Base-by-base conservation (phyloP, 306 rosid genomes). In the Medicago truncatula region DNA sequence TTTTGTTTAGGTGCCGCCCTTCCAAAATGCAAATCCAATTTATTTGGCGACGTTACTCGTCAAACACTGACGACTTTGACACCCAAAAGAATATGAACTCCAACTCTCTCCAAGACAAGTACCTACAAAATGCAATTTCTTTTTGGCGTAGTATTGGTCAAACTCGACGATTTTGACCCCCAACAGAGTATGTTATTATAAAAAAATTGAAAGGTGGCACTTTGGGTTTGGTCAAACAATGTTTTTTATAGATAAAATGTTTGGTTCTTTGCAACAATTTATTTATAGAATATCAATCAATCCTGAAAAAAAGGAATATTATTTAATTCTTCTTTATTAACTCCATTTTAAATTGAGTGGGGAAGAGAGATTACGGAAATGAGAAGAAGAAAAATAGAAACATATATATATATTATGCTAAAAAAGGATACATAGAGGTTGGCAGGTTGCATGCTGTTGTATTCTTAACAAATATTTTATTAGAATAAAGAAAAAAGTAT, bases 1-100 rank as follows among this genome's bases (percentile, higher is more conserved):
- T 50, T 16, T 52, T 50, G 4, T n/a, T 52, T 52, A 52, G 16
- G 67, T 31, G 67, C 41, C 20, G 2, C 20, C 31, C 61, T 46
- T 23, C 31, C 18, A 40, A 67, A 21, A 9, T 0, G 43, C 81
- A 78, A 70, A 69, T 46, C 44, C 70, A 70, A 78, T 1, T 25
- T 46, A 34, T 60, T 23, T 61, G 78, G 71, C 5, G 59, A 39
- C 36, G 8, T 44, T 44, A 9, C 18, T 15, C 8, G 83, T 80
- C 83, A 80, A 80, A 73, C 75, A 3, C 67, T 13, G 78, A 34
- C 83, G 41, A 73, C 66, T 66, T 66, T 65, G 83, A 73, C 70
- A 64, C 74, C 49, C 20, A 58, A 58, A 8, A 18, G 17, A 74
- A 6, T 12, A 56, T 67, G 41, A 16, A 41, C 40, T 57, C 28